Conservation (phyloP, 306 rosid species). For the Medicago arabica region DNA sequence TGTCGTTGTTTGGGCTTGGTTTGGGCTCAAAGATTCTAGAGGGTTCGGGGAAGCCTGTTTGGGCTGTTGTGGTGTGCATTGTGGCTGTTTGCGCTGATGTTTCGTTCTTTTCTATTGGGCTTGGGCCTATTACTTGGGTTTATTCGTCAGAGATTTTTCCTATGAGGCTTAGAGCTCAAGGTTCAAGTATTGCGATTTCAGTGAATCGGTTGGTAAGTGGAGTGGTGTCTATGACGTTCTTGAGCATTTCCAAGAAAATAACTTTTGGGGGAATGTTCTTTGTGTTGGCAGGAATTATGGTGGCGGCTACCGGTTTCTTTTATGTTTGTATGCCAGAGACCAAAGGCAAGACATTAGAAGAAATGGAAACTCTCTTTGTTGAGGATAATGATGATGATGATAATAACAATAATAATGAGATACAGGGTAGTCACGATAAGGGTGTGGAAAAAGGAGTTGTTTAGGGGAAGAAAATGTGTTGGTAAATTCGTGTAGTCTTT, state of each 20-base stretch:
- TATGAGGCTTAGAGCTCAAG: slow-evolving; percentile 67
- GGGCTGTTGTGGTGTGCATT: slow-evolving; percentile 65
- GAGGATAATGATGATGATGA: neutral
- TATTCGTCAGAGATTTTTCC: slow-evolving; percentile 83
- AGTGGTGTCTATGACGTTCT: slow-evolving; percentile 71
- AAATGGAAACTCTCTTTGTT: slow-evolving; percentile 48
- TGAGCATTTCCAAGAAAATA: slow-evolving; percentile 60
- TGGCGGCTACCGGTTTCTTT: slow-evolving; percentile 53
- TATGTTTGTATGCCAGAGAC: slow-evolving; percentile 65
- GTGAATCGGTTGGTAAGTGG: slow-evolving; percentile 80
- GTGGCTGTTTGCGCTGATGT: slow-evolving; percentile 65
- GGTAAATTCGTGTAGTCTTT: neutral
- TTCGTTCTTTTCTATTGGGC: slow-evolving; percentile 80
- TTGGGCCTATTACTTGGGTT: slow-evolving; percentile 86
- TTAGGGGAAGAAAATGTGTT: neutral
- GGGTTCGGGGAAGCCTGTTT: slow-evolving; percentile 47
- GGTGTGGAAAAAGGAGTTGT: neutral
- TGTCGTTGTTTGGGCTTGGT: slow-evolving; percentile 64
- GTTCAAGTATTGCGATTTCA: slow-evolving; percentile 75
- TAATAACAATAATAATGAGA: neutral
- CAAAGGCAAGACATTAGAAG: slow-evolving; percentile 49
- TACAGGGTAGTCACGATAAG: neutral
- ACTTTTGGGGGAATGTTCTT: slow-evolving; percentile 68
- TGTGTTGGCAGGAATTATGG: slow-evolving; percentile 63
- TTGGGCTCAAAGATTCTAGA: slow-evolving; percentile 60